These are phyloP conservation scores for Cyclotella kingstonii DNA, from an alignment of 108 stramenopile genomes.

Conservation along the genomic window DNA sequence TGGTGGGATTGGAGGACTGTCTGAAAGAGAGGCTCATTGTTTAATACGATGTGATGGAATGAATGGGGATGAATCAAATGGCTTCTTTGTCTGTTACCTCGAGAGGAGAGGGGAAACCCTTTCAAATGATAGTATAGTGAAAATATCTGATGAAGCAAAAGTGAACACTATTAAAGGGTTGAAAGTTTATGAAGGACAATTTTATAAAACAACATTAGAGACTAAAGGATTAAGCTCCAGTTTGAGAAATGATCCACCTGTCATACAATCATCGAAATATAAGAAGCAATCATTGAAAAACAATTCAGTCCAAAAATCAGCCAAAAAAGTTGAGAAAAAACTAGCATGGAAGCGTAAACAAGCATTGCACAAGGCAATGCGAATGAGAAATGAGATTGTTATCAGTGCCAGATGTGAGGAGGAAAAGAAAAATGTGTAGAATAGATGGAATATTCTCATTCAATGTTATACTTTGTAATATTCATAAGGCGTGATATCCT, in stretches of 20 bases:
- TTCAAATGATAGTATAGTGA: not conserved
- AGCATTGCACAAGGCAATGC: constrained; percentile 54
- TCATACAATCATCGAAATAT: not conserved
- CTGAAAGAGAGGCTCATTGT: constrained; percentile 61
- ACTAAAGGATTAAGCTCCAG: not conserved
- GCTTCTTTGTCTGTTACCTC: constrained; percentile 96
- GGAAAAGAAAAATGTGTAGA: too few species aligned
- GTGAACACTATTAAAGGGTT: not conserved
- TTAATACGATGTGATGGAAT: constrained; percentile 87
- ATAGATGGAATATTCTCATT: too few species aligned
- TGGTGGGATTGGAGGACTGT: constrained; percentile 60
- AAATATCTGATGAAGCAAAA: not conserved
- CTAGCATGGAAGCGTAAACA: constrained; percentile 78
- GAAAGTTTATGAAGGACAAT: constrained; percentile 18
- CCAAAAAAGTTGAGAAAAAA: constrained; percentile 78
- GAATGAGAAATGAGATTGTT: constrained; percentile 40
- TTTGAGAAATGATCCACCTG: not conserved
- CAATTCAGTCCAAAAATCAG: constrained; percentile 32
- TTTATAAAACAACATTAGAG: not conserved
- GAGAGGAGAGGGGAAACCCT: constrained; percentile 46
- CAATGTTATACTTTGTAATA: too few species aligned
- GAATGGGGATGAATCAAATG: constrained; percentile 93
- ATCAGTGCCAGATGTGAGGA: too few species aligned
- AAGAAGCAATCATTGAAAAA: constrained; percentile 7
- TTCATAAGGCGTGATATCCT: too few species aligned